Evolutionary conservation across 2,329 filamentous ascomycete genomes (phyloP), one percentile per base, ranked within the genome.

Genomic region (Colletotrichum destructivum): DNA sequence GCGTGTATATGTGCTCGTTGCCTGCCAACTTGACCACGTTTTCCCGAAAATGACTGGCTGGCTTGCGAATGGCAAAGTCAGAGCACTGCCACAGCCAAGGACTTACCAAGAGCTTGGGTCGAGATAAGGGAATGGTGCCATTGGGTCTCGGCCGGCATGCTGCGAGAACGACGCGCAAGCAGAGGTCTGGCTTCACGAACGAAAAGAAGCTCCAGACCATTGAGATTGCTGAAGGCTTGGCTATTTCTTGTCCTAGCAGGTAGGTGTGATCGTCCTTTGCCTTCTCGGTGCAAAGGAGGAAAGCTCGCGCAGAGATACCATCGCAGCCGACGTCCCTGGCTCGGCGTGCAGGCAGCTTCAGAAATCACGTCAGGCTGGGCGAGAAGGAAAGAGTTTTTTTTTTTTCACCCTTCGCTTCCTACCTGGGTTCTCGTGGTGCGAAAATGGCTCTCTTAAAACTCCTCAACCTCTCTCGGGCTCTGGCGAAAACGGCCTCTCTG

Each of bases 31-130:
- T 44, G 5, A 18, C 38, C 6, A 40, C 2, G 13, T 13, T 26
- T 2, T 6, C n/a, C 31, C 12, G 2, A 31, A 1, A 0, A 3
- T 12, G 18, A 35, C 38, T 23, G 21, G 42, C 42, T 23, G 44
- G 26, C 63, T 35, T 21, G 44, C 12, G 9, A 18, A 15, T n/a
- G 1, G 26, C 44, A 40, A 59, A 9, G 12, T 26, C 8, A 2
- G 2, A 57, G 59, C 64, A 71, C 57, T 59, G 69, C 59, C 69
- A 60, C 64, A 9, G 69, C 64, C 64, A 71, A 71, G 69, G 23
- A n/a, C 38, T 26, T 59, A 62, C 69, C 64, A 68, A 71, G 69
- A 23, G n/a, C 23, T 23, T 31, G 31, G 40, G 3, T 31, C 44
- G 4, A 38, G 26, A 26, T 35, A 51, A 49, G n/a, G 31, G 16